Evolutionary conservation across 2,329 filamentous ascomycete genomes (phyloP), one percentile per base, ranked within the genome.

Genomic region (Apiospora saccharicola): DNA sequence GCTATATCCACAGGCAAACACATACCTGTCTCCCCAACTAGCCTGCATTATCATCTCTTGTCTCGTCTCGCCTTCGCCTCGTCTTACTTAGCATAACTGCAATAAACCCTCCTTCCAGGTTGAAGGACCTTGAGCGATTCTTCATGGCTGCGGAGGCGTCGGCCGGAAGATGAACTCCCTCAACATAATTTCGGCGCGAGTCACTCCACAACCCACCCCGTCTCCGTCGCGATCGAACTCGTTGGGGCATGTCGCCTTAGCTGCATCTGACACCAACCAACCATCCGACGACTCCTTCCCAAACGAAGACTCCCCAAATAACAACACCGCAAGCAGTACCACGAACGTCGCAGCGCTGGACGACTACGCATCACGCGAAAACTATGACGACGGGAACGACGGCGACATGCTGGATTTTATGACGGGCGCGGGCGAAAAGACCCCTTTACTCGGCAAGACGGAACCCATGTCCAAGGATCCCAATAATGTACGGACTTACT

Each of bases 121-220:
- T 64, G 57, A 64, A 64, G 57, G 57, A 64, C 57, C 57, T 12
- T 41, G 57, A 64, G 57, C 57, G 57, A 70, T 43, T 57, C 68
- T 70, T 70, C 68, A 70, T 70, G 68, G 68, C 68, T 57, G 68
- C 68, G 46, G 68, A 70, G 46, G 82, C 79, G 82, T 82, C 78
- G 78, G 80, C 78, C 83, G 84, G 87, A 93, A 89, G 85, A 98
- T 98, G 96, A 98, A 98, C 91, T 97, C 95, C 79, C 88, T 98
- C 87, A 97, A 96, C 86, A 94, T 98, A 83, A 90, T 98, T 82
- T 96, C 94, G 80, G 91, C 94, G 82, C 92, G 93, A 85, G 93
- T 95, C 82, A 91, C 90, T 78, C 89, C 90, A 76, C 82, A 89
- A 71, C 84, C 89, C 73, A 90, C 86, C 77, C 86, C 89, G 46